Conservation (phyloP, 202 grass and related monocot species). For the Saccharum hybrid region DNA sequence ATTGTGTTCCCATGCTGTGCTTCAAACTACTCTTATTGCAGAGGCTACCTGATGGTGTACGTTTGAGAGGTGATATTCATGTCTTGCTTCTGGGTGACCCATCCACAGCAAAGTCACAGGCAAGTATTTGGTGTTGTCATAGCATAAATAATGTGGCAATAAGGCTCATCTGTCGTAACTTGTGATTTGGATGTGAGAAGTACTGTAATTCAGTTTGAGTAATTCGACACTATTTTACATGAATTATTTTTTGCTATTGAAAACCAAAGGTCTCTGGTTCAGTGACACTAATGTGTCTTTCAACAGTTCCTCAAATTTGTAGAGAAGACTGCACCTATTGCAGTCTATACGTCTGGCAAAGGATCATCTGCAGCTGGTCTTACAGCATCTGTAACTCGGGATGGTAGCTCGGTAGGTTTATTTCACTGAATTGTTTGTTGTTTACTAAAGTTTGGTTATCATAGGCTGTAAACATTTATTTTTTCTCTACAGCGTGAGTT, state of each 20-base stretch:
- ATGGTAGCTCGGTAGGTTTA: constrained; percentile 78
- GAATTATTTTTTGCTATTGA: not conserved
- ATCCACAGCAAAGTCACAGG: constrained; percentile 98
- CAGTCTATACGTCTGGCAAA: constrained; percentile 99
- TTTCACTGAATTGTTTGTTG: constrained; percentile 1
- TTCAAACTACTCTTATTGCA: constrained; percentile 41
- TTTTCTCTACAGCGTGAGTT: constrained; percentile 81
- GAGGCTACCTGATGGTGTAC: constrained; percentile 87
- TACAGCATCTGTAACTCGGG: constrained; percentile 89
- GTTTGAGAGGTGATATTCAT: constrained; percentile 95
- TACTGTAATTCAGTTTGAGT: not conserved
- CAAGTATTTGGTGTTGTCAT: constrained; percentile 17
- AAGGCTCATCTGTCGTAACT: not conserved
- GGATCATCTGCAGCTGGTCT: constrained; percentile 97
- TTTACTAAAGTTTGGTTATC: constrained; percentile 12
- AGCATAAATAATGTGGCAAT: not conserved
- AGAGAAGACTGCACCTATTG: constrained; percentile 92
- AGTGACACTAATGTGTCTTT: constrained; percentile 35
- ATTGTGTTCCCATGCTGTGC: not conserved
- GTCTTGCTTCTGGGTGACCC: constrained; percentile 95
- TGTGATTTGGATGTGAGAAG: constrained; percentile 5
- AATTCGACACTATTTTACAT: not conserved
- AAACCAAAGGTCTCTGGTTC: not conserved
- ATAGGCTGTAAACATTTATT: constrained; percentile 4
- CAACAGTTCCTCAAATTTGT: constrained; percentile 97